These are phyloP conservation scores for Penicillium corylophilum DNA, from an alignment of 2,329 filamentous ascomycete genomes.

Conservation along the genomic window DNA sequence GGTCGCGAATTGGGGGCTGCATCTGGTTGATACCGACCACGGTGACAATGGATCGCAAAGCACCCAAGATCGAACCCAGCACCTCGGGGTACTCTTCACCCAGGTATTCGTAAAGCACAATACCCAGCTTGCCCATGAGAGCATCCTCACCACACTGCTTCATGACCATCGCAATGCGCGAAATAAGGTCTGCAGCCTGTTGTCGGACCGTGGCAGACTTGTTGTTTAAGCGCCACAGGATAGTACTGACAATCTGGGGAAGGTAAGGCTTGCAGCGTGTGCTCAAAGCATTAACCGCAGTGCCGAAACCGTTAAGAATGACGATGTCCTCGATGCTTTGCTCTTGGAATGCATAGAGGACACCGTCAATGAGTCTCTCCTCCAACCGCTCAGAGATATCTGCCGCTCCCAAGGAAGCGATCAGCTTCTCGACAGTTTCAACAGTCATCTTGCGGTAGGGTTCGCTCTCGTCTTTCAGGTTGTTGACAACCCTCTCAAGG, in stretches of 20 bases:
- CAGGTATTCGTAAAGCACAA: constrained; percentile 95
- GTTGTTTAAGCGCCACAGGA: constrained; percentile 95
- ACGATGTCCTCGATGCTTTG: constrained; percentile 95
- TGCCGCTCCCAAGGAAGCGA: constrained; percentile 87
- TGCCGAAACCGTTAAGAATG: constrained; percentile 96
- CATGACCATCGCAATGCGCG: constrained; percentile 97
- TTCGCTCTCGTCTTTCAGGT: constrained; percentile 97
- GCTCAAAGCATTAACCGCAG: constrained; percentile 91
- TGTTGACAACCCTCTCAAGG: constrained; percentile 85
- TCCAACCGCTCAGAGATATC: constrained; percentile 92
- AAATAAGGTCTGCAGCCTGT: constrained; percentile 94
- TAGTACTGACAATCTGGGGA: constrained; percentile 93
- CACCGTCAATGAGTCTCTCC: constrained; percentile 90
- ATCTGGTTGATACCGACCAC: constrained; percentile 97
- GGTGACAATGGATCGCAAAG: constrained; percentile 91
- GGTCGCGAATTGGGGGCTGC: constrained; percentile 96
- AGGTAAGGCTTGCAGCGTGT: constrained; percentile 94
- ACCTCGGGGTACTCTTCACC: constrained; percentile 99
- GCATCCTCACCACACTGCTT: constrained; percentile 97
- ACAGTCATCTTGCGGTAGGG: constrained; percentile 99
- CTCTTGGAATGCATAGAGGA: constrained; percentile 95
- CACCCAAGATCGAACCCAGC: constrained; percentile 91
- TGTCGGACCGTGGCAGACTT: constrained; percentile 95
- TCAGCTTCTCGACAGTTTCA: constrained; percentile 94
- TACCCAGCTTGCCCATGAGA: constrained; percentile 89